Conservation (phyloP, 2,329 filamentous ascomycete genomes). For the Lasiodiplodia theobromae region DNA sequence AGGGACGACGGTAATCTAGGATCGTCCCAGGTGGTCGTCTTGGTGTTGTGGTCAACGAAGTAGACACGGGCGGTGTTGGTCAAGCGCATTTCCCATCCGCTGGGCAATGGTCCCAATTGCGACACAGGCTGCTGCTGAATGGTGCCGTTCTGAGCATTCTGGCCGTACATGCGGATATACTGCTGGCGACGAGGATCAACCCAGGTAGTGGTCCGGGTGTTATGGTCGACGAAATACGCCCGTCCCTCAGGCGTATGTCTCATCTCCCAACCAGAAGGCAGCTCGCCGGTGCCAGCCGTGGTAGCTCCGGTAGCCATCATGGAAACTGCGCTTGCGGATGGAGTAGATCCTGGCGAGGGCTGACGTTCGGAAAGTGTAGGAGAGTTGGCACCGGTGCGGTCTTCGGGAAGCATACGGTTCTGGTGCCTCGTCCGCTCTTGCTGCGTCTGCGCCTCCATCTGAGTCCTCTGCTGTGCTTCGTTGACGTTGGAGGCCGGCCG, state of each 20-base stretch:
- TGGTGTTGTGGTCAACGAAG: slow-evolving; percentile 99
- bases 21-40: slow-evolving; percentile 99
- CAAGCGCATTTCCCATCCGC: slow-evolving; percentile 99
- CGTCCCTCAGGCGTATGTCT: slow-evolving; percentile 93
- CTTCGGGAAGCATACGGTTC: slow-evolving; percentile 93
- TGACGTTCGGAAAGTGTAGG: slow-evolving; percentile 72
- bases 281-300: slow-evolving; percentile 90
- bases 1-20: slow-evolving; percentile 92
- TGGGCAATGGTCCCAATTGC: slow-evolving; percentile 91
- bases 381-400: slow-evolving; percentile 91
- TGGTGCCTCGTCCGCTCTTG: slow-evolving; percentile 93
- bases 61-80: slow-evolving; percentile 98
- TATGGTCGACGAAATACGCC: slow-evolving; percentile 97
- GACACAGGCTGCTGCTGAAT: slow-evolving; percentile 98
- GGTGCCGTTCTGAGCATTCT: slow-evolving; percentile 75
- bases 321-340: slow-evolving; percentile 68
- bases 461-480: slow-evolving; percentile 75
- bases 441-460: slow-evolving; percentile 89
- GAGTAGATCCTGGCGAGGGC: slow-evolving; percentile 45
- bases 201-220: slow-evolving; percentile 97
- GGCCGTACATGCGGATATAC: slow-evolving; percentile 98
- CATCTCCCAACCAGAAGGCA: slow-evolving; percentile 96
- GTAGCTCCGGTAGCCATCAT: slow-evolving; percentile 97
- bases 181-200: slow-evolving; percentile 96
- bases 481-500: slow-evolving; percentile 82